Base-by-base conservation (phyloP, 2,329 filamentous ascomycete genomes). In the Neofusicoccum umdonicola region DNA sequence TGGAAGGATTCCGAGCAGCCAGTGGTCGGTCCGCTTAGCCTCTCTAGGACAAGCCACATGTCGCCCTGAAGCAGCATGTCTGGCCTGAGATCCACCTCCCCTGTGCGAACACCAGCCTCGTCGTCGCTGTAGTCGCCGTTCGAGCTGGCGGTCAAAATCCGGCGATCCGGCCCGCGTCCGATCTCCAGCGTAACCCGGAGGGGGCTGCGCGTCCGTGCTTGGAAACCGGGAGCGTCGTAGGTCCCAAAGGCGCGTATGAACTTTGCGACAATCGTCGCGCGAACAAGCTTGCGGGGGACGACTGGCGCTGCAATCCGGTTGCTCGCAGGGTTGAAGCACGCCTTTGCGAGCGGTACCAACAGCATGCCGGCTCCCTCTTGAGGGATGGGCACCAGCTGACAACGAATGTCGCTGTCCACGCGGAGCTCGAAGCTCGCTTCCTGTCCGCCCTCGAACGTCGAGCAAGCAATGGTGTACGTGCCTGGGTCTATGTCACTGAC, bases 391-490 rank as follows among this genome's bases (percentile, higher is more conserved):
- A 79, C 80, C 4, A 96, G 74, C 1, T 76, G 71, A 42, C 88
- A 84, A 0, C 84, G 80, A 1, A 79, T 74, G 62, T 84, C 86
- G 39, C 90, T 88, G 52, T 88, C 88, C n/a, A 97, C 83, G 64
- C 88, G 86, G 8, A 99, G 82, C 0, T 84, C 86, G 72, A 96
- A 98, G 56, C 84, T 83, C 3, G 90, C 91, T 0, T 87, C 81
- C 72, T 96, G 91, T 8, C 89, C 90, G 0, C 89, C 84, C 67
- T 96, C 92, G 74, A 96, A 98, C 0, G 94, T 96, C 2, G 92
- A 97, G 74, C 90, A 94, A 6, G 97, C 90, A 64, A 97, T 84
- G 0, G 92, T 97, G 76, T 98, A 99, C 0, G 83, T 83, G 0
- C 94, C 94, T 0, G 86, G 80, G 44, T 88, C 87, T 17, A 97